Evolutionary conservation across 1,284 basidiomycete species (phyloP), one percentile per base, ranked within the genome.

Genomic region (Ustilago trichophora): DNA sequence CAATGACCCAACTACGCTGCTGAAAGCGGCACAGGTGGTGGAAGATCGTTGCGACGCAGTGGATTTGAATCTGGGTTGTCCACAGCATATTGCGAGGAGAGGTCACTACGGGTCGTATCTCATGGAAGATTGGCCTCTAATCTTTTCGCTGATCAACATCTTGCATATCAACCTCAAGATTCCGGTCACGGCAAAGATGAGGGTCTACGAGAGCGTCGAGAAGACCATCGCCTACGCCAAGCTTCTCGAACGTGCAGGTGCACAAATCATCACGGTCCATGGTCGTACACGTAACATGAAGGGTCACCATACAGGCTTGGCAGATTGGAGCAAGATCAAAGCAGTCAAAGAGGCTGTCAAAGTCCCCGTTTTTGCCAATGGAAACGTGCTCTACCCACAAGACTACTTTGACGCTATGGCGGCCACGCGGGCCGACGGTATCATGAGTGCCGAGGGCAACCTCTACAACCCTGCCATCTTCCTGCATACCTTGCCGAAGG

Each of bases 391-490:
- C 10, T 93, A 87, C 82, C 86, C 89, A 40, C 86, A 88, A 21
- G 93, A 98, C 80, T 87, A 94, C 45, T 85, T 86, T 36, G 84
- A 85, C 6, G 95, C 93, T 78, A 83, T 98, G 21, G 85, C 86
- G 13, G 85, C 86, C 29, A 98, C 95, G 0, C 90, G 92, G 3
- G 90, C 88, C 4, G 92, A 97, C 75, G 95, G 89, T 0, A 88
- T 98, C 65, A 97, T 98, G 94, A 90, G 88, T 47, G 95, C 95
- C 0, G 95, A 98, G 82, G 95, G 92, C 0, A 91, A 96, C 72
- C 84, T 98, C 1, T 96, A 96, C 82, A 98, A 98, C 78, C 91
- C 92, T 0, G 88, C 92, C 0, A 80, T 98, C 11, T 97, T 98
- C 72, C 8, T 54, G 12, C 47, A 37, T 6, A 25, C 31, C 2